Base-by-base conservation (phyloP, 306 rosid genomes). In the Fagus crenata region DNA sequence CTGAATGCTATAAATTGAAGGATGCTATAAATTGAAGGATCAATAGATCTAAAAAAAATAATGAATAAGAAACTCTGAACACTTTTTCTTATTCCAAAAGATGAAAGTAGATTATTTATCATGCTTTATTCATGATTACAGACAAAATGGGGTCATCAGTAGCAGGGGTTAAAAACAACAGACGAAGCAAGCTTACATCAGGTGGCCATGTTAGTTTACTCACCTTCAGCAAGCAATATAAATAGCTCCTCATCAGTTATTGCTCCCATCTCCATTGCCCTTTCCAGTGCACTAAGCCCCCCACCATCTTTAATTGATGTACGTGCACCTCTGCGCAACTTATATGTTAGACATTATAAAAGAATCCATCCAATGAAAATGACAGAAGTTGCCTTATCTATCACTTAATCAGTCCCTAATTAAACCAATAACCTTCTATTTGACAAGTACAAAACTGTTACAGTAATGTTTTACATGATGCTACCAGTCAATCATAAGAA, bases 221-320 rank as follows among this genome's bases (percentile, higher is more conserved):
- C 81, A 61, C 74, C 40, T 77, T 80, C 92, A 49, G 95, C 83
- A 74, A 92, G 99, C 85, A 81, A 60, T 75, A 95, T 78, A 82
- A 95, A 95, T 63, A 95, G 84, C 81, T 92, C 87, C 71, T 95
- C 99, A 43, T 95, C 99, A 5, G 99, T 85, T 76, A 95, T 95
- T 35, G 99, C 97, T 73, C 99, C 99, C 92, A 83, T 77, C 81
- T 92, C 99, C 99, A 92, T 95, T 60, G 99, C 97, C 85, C 96
- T 89, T 86, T 95, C 99, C 67, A 95, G 89, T 18, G 85, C 88
- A 81, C 87, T 87, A 61, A 83, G 87, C 54, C 99, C 97, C 15
- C 87, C 97, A 31, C 89, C 91, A 54, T 95, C 99, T 87, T 77
- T 91, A 82, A 92, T 78, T 17, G 97, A 90, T 15, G 89, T 91